phyloP scores from a whole-genome alignment of 177 flowering plant genomes.

The Vitis hybrid region DNA sequence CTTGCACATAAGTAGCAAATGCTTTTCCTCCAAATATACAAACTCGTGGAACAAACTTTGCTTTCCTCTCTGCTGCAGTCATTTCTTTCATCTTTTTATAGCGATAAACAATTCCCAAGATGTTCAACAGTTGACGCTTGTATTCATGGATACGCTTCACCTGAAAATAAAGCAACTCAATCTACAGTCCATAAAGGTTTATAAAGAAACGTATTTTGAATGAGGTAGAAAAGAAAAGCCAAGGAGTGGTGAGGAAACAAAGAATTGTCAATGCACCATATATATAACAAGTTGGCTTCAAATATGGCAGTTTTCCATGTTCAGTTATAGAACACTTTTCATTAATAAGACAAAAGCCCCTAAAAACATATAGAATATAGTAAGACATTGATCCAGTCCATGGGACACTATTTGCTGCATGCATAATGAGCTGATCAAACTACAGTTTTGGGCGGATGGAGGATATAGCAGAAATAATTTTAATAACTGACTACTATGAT shows the following conservation, averaged over 20 bases:
- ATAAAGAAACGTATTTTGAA: neutral
- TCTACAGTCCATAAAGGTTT: neutral
- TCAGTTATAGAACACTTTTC: too few species aligned
- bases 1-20: constrained; percentile 87
- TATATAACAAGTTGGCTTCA: neutral
- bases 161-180: constrained; percentile 36
- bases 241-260: too few species aligned
- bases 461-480: too few species aligned
- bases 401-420: too few species aligned
- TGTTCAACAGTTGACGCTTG: constrained; percentile 87
- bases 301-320: neutral
- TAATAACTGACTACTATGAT: neutral
- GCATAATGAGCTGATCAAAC: too few species aligned
- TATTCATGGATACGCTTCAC: constrained; percentile 97
- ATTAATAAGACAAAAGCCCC: too few species aligned
- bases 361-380: too few species aligned
- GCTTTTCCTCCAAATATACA: constrained; percentile 99
- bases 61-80: constrained; percentile 70
- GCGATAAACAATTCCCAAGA: constrained; percentile 88
- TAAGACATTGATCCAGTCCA: too few species aligned
- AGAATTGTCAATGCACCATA: neutral
- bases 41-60: constrained; percentile 77
- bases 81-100: constrained; percentile 96
- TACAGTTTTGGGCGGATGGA: too few species aligned
- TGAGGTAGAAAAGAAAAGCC: too few species aligned